These are phyloP conservation scores for Plasmodium chabaudi DNA, from an alignment of 169 alveolate species.

Conservation along the genomic window DNA sequence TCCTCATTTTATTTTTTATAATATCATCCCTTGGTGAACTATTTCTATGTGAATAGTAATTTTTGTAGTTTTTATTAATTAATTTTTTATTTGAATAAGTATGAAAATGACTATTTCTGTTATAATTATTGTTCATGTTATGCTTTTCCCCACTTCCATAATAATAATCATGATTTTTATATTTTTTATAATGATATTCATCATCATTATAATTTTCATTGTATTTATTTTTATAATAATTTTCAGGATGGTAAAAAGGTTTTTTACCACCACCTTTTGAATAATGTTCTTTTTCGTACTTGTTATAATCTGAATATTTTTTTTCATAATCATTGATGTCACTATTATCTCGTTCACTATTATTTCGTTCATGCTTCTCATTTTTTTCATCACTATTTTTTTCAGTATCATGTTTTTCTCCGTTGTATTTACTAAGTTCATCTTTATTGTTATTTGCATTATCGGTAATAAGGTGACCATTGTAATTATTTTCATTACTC, in stretches of 20 bases:
- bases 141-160: not conserved
- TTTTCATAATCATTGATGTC: not conserved
- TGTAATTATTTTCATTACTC: not conserved
- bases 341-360: not conserved
- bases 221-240: conserved; percentile 13
- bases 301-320: not conserved
- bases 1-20: conserved; percentile 11
- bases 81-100: conserved; percentile 20
- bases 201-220: conserved; percentile 19
- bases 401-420: not conserved
- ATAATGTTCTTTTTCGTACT: conserved; percentile 1
- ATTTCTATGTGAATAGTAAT: conserved; percentile 11
- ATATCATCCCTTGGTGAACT: conserved; percentile 3
- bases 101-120: conserved; percentile 10
- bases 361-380: not conserved
- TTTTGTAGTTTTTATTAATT: conserved; percentile 13
- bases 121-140: conserved; percentile 4
- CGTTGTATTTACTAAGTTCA: not conserved
- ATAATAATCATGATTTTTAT: not conserved
- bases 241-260: conserved; percentile 7
- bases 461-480: not conserved
- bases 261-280: conserved; percentile 1
- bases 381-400: not conserved
- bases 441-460: not conserved
- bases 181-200: not conserved